Evolutionary conservation across 1,284 basidiomycete genomes (phyloP).

Genomic region (Rhodotorula sp.): DNA sequence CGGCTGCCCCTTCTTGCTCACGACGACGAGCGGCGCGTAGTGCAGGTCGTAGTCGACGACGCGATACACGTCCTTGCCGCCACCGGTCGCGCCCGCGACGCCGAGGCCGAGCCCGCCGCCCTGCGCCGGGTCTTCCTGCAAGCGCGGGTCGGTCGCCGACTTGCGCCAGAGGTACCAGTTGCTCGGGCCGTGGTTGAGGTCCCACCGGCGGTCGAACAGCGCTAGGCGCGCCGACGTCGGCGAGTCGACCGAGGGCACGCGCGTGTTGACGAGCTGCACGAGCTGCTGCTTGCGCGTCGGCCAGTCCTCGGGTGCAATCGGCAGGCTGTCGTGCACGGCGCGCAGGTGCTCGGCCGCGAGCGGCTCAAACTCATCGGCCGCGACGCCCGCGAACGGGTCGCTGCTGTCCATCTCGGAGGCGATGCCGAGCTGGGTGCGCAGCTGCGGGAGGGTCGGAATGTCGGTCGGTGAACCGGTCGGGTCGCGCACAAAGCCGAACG

Average conservation of each 20-base stretch:
- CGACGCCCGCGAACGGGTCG: constrained; percentile 33
- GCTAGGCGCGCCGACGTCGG: constrained; percentile 36
- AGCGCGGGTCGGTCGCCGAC: constrained; percentile 31
- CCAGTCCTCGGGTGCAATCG: constrained; percentile 41
- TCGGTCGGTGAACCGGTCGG: constrained; percentile 19
- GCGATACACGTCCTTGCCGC: constrained; percentile 42
- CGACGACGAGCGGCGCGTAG: constrained; percentile 46
- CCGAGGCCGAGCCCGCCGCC: constrained; percentile 40
- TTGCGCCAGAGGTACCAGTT: constrained; percentile 47
- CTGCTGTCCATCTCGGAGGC: neutral
- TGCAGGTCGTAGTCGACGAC: constrained; percentile 47
- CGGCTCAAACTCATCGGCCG: constrained; percentile 32
- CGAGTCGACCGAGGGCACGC: constrained; percentile 20
- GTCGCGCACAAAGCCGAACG: constrained; percentile 43
- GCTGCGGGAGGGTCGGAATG: constrained; percentile 19
- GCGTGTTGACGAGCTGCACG: constrained; percentile 40
- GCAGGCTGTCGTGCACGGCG: constrained; percentile 36
- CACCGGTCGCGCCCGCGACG: constrained; percentile 34
- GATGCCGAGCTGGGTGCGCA: constrained; percentile 32
- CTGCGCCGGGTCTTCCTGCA: constrained; percentile 26
- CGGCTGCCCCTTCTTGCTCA: constrained; percentile 45
- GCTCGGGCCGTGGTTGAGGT: constrained; percentile 43
- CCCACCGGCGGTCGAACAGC: constrained; percentile 46
- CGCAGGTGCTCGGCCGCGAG: constrained; percentile 39
- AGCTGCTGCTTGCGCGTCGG: constrained; percentile 42